phyloP scores from a whole-genome alignment of 371 early-diverging fungal species.

The Coemansia sp. region DNA sequence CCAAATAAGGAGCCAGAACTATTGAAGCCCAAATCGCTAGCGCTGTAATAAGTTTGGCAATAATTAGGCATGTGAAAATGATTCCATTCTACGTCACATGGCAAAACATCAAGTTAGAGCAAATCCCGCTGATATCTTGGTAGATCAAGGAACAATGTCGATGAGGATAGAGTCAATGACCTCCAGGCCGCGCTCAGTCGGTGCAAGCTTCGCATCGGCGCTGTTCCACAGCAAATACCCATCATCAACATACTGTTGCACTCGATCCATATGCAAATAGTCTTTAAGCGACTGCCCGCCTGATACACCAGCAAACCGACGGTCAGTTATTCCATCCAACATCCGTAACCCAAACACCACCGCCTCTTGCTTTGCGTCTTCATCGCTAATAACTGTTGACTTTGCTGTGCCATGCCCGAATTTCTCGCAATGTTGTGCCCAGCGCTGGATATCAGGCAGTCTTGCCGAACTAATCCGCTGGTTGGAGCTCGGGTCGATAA shows the following conservation, averaged over 20 bases:
- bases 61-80: constrained; percentile 6
- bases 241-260: constrained; percentile 7
- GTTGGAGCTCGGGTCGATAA: constrained; percentile 47
- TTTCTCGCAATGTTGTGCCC: constrained; percentile 60
- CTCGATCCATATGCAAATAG: constrained; percentile 26
- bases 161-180: constrained; percentile 44
- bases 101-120: neutral
- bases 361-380: constrained; percentile 55
- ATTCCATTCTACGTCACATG: neutral
- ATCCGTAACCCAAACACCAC: constrained; percentile 71
- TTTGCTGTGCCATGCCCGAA: constrained; percentile 64
- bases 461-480: constrained; percentile 59
- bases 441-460: constrained; percentile 52
- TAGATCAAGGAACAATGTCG: constrained; percentile 26
- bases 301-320: constrained; percentile 8
- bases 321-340: constrained; percentile 27
- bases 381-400: neutral
- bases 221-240: constrained; percentile 21
- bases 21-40: no score
- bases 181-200: constrained; percentile 41
- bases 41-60: neutral
- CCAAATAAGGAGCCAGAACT: neutral
- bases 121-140: neutral
- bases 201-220: constrained; percentile 13
- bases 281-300: constrained; percentile 8